These are phyloP conservation scores for Populus simonii DNA, from an alignment of 345 rosid genomes.

Conservation along the genomic window DNA sequence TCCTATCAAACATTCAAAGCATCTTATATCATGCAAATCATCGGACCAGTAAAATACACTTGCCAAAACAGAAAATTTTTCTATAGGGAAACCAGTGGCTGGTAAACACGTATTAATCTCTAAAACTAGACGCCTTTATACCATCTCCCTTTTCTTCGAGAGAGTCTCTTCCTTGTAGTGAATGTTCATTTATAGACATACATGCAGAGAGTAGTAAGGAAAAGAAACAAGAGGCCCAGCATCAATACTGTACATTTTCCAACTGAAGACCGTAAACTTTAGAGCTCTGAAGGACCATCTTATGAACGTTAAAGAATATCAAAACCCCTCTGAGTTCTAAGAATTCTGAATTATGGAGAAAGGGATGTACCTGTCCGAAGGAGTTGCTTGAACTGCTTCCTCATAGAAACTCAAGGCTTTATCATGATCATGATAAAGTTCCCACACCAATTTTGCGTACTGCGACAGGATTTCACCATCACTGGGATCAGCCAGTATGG, in stretches of 20 bases:
- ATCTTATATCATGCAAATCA: neutral
- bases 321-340: neutral
- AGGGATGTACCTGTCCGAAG: slow-evolving; percentile 54
- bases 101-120: neutral
- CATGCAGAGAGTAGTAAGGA: neutral
- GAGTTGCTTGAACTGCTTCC: slow-evolving; percentile 56
- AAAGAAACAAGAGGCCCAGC: neutral
- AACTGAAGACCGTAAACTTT: neutral
- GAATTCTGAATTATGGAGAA: neutral
- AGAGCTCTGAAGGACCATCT: neutral
- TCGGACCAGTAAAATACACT: neutral
- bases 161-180: neutral
- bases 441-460: slow-evolving; percentile 74
- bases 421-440: slow-evolving; percentile 44
- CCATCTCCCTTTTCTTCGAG: neutral
- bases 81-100: neutral
- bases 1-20: neutral
- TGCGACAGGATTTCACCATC: slow-evolving; percentile 60
- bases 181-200: neutral
- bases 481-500: slow-evolving; percentile 42
- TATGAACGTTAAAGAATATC: neutral
- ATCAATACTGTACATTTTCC: neutral
- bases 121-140: neutral
- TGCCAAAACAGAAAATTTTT: neutral
- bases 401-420: slow-evolving; percentile 63